Conservation (phyloP, 257 asterid species). For the Scutellaria baicalensis region DNA sequence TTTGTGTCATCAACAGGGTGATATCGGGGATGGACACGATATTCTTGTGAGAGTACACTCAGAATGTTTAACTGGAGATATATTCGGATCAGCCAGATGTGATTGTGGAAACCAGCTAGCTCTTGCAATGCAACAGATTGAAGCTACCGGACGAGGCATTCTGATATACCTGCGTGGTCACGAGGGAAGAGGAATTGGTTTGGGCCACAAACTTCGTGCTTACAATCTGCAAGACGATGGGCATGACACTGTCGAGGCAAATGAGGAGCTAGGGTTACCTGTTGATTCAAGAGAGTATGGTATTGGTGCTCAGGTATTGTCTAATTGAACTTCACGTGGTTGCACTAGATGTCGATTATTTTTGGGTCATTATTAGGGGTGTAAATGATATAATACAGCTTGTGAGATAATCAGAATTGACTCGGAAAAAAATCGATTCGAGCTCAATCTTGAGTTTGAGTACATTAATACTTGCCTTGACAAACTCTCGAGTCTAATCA, state of each 20-base stretch:
- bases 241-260: conserved; percentile 78
- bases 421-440: too few relatives aligned
- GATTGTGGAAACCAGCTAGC: conserved; percentile 89
- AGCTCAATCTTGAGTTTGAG: too few relatives aligned
- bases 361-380: too few relatives aligned
- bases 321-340: neutral
- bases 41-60: conserved; percentile 93
- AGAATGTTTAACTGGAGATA: conserved; percentile 66
- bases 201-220: conserved; percentile 92
- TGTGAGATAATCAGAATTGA: too few relatives aligned
- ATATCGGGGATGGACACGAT: conserved; percentile 50
- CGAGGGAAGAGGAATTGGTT: conserved; percentile 93
- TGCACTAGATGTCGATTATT: neutral
- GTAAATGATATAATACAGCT: too few relatives aligned
- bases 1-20: conserved; percentile 13
- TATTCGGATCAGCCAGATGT: conserved; percentile 91
- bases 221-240: conserved; percentile 86
- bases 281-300: conserved; percentile 95
- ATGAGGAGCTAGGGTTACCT: conserved; percentile 87
- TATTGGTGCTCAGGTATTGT: conserved; percentile 86
- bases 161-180: conserved; percentile 90
- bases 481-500: too few relatives aligned
- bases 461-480: too few relatives aligned
- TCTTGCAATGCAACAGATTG: conserved; percentile 86
- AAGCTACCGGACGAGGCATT: conserved; percentile 88